Base-by-base conservation (phyloP, 495 filamentous ascomycete species). In the Lepidopterella palustris region DNA sequence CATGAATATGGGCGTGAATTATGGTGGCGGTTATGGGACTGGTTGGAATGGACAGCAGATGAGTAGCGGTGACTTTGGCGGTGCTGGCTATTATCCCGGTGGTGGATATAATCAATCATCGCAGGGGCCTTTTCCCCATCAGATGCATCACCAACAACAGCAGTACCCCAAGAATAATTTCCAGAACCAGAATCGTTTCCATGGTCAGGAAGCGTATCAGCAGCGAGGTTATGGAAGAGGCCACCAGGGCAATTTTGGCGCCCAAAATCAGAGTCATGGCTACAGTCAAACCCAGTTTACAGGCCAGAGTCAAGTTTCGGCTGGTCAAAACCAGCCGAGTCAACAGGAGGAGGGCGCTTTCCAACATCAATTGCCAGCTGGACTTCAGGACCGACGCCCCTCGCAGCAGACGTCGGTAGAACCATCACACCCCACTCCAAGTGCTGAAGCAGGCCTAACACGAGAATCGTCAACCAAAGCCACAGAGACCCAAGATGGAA, bases 1-100 rank as follows among this genome's bases (percentile, higher is more conserved):
- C 78, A 91, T 90, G 88, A 88, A 84, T 78, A 88, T 86, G 82
- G 88, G 86, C 74, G 90, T 93, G 88, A 85, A 57, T 45, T 70
- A 64, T 53, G 68, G 71, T 10, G 65, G 63, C 58, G 58, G 57
- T 32, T 61, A 59, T 58, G 67, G 62, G 15, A 66, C 61, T 53
- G 82, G 81, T 72, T 84, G 81, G 80, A 81, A 84, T 70, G 80
- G 73, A 64, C 74, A 78, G 81, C 84, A 85, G 87, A 85, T 89
- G 82, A 89, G 86, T 80, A 84, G 86, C 77, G 81, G 83, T 86
- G 85, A 88, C 73, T 92, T 84, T 86, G 87, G 87, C 77, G 87
- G 86, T 85, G 77, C 85, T 82, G 88, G 87, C 73, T 92, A 78
- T 65, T 67, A 69, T 69, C 66, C 63, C 49, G 58, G 50, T 81